Evolutionary conservation across 2,329 filamentous ascomycete species (phyloP).

Genomic region (Moelleriella libera): DNA sequence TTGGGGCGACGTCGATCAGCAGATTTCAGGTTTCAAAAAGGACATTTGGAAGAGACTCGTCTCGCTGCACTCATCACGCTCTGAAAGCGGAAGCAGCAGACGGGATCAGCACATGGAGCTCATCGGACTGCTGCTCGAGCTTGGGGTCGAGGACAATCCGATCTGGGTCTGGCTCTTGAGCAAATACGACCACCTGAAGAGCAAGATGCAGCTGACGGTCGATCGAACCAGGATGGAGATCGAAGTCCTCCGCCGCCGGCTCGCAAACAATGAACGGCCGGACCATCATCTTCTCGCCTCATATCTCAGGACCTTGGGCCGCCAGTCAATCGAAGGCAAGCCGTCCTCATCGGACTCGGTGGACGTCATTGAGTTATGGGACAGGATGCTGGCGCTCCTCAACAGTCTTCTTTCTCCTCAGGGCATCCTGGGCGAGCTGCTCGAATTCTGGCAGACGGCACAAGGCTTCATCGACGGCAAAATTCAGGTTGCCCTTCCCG

Average conservation of each 20-base stretch:
- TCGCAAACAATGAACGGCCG: constrained; percentile 63
- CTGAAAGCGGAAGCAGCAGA: constrained; percentile 32
- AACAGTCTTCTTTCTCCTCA: constrained; percentile 60
- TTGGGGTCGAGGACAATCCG: constrained; percentile 90
- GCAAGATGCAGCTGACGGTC: constrained; percentile 64
- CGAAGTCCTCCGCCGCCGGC: constrained; percentile 70
- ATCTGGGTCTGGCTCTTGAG: constrained; percentile 94
- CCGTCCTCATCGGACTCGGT: constrained; percentile 57
- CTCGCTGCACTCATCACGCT: constrained; percentile 44
- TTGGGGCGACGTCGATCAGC: constrained; percentile 87
- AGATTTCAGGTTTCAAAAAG: constrained; percentile 75
- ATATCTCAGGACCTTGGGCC: constrained; percentile 61
- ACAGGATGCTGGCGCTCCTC: constrained; percentile 66
- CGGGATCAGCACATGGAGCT: constrained; percentile 82
- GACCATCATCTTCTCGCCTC: constrained; percentile 54
- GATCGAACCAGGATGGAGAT: constrained; percentile 87
- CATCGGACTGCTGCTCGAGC: constrained; percentile 76
- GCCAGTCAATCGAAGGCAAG: constrained; percentile 49
- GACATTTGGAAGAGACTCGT: constrained; percentile 77
- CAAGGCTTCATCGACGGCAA: constrained; percentile 82
- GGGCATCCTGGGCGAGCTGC: constrained; percentile 74
- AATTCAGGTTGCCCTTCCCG: constrained; percentile 65
- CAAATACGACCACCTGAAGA: constrained; percentile 77
- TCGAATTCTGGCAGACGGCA: constrained; percentile 89
- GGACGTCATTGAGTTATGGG: constrained; percentile 83